Conservation (phyloP, 108 stramenopile genomes). For the Schizochytrium sp. region DNA sequence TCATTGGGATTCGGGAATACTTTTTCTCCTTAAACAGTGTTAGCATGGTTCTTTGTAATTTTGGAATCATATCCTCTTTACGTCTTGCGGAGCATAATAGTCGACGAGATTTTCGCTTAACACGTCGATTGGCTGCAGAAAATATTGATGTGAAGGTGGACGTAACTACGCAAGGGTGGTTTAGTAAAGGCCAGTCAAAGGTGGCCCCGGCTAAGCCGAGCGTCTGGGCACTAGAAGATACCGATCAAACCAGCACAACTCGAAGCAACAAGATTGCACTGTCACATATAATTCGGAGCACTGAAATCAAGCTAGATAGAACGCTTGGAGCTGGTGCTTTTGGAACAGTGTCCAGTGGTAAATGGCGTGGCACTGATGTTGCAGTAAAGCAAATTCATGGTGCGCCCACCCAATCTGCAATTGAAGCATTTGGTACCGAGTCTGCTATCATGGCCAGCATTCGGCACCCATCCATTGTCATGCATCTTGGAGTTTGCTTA, state of each 20-base stretch:
- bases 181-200: background rate
- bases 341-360: background rate
- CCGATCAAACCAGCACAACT: background rate
- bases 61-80: background rate
- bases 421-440: constrained; percentile 62
- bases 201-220: constrained; percentile 28
- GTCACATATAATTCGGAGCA: background rate
- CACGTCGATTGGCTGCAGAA: constrained; percentile 39
- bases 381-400: constrained; percentile 53
- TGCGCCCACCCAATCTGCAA: background rate
- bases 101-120: constrained; percentile 26
- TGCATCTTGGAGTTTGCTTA: constrained; percentile 66
- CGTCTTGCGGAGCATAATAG: background rate
- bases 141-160: constrained; percentile 51
- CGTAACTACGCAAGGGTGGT: constrained; percentile 24
- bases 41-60: constrained; percentile 2
- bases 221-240: background rate
- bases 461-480: constrained; percentile 70
- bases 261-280: background rate
- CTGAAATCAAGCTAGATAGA: constrained; percentile 4
- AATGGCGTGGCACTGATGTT: constrained; percentile 46
- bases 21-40: background rate
- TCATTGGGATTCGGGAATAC: background rate
- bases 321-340: constrained; percentile 16
- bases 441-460: constrained; percentile 67